Base-by-base conservation (phyloP, 768 basidiomycete genomes). In the Tylopilus felleus region DNA sequence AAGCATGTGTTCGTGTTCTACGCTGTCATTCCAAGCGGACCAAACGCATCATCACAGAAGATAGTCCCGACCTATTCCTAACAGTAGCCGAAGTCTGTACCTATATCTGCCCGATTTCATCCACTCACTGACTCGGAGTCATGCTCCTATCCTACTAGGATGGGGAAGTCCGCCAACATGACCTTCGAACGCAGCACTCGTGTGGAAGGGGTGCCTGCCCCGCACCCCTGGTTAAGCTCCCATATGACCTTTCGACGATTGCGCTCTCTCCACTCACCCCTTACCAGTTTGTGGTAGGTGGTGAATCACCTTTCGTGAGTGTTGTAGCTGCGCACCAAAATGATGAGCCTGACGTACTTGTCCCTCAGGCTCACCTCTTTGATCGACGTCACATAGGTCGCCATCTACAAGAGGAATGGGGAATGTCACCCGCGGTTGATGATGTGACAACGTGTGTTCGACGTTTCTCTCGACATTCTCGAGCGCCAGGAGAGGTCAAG, bases 141-240 rank as follows among this genome's bases (percentile, higher is more conserved):
- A 49, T 48, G 53, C 51, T 70, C 29, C 59, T 55, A 68, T 29
- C n/a, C n/a, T n/a, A 39, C 56, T 64, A 93, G 86, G 93, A 96
- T 70, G 92, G 90, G 4, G 80, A 85, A 27, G 91, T 94, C 10
- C 80, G 93, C 23, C 92, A 94, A 64, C 93, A 95, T 66, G 93
- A 96, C 65, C 71, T 95, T 41, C 77, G 93, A 48, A 78, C 79
- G 10, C 70, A 81, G 8, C 83, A 95, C 68, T 69, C 69, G n/a
- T 96, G 93, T 70, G 59, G 70, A 27, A 60, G 65, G 16, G 67
- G 61, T 47, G 72, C 68, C 10, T 96, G 93, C 65, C 85, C 91
- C 22, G 73, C 84, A 17, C 86, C 91, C 2, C 74, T 96, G 16
- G 78, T 91, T 19, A 77, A 79, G 57, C 69, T 90, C 36, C 75